Conservation (phyloP, 768 basidiomycete genomes). For the Amanita fuliginea region DNA sequence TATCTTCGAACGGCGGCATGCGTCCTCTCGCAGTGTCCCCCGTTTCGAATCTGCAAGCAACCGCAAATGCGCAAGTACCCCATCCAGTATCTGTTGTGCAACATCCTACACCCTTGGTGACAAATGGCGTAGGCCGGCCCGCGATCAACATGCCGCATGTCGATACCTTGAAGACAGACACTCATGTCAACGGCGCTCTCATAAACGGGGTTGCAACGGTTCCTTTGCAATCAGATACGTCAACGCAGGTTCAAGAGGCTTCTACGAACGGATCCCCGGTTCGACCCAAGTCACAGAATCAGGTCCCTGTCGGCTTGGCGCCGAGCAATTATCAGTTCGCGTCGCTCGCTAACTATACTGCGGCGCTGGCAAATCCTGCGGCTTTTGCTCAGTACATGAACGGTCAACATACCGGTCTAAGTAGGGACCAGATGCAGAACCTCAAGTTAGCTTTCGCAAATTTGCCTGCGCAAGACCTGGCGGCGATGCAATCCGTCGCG, state of each 20-base stretch:
- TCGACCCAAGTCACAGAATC: conserved; percentile 37
- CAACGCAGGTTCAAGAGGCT: conserved; percentile 11
- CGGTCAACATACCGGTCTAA: conserved; percentile 30
- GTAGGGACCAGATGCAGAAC: conserved; percentile 47
- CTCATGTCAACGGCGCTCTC: conserved; percentile 13
- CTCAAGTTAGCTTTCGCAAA: conserved; percentile 45
- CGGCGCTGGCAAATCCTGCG: conserved; percentile 26
- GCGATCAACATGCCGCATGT: conserved; percentile 37
- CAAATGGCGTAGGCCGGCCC: conserved; percentile 24
- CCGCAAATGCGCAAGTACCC: conserved; percentile 5
- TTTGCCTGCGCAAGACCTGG: conserved; percentile 27
- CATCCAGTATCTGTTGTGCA: conserved; percentile 17
- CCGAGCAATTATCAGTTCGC: conserved; percentile 42
- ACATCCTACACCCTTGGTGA: conserved; percentile 23
- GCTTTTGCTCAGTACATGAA: conserved; percentile 21
- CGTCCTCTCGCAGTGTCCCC: conserved; percentile 33
- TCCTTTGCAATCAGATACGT: conserved; percentile 16
- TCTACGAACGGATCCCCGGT: conserved; percentile 14
- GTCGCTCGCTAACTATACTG: conserved; percentile 22
- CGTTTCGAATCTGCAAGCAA: conserved; percentile 18
- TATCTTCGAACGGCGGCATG: conserved; percentile 47
- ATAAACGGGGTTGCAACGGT: conserved; percentile 19
- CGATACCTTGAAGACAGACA: conserved; percentile 24
- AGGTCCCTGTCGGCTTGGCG: conserved; percentile 22
- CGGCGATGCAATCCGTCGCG: conserved; percentile 21